Base-by-base conservation (phyloP, 345 rosid genomes). In the Populus pruinosa region DNA sequence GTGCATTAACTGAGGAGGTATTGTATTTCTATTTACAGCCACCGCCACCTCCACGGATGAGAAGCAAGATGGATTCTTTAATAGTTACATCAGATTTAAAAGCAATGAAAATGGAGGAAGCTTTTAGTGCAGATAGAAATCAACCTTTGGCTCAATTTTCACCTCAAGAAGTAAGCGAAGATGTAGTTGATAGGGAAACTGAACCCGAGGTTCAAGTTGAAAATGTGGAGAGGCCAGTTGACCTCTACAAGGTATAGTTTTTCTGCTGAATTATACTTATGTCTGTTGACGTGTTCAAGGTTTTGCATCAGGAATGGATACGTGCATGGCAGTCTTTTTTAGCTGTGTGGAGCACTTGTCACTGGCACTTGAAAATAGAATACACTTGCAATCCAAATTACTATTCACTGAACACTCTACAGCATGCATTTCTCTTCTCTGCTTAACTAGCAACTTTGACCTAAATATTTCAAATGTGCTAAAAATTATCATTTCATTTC, bases 191-290 rank as follows among this genome's bases (percentile, higher is more conserved):
- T 27, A 83, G 84, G 76, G 94, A 88, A 72, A 80, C 75, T 71
- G 91, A 89, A 78, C 87, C 78, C 21, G 85, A 83, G 78, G 89
- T 89, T 47, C 87, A 87, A 86, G 87, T 82, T 79, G 97, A 91
- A 88, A 91, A 87, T 83, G 88, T 96, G 36, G 98, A 91, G 87
- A 89, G 95, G 84, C 98, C 97, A 18, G 97, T 96, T 81, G 99
- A 96, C 89, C 94, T 96, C 10, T 96, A 93, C 82, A 93, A 96
- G 98, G 99, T 92, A 87, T 63, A 70, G n/a, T 66, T 76, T 39
- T 76, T 72, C 75, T 55, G 70, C 72, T 69, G 56, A 63, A 61
- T 56, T 31, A 3, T 65, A 23, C 53, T 69, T 39, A 21, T 53
- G 25, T 16, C 9, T 18, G 41, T 31, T 69, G 29, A 70, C 55